Percentiles rank a stretch among this genome's conserved stretches.
Conservation (phyloP, 2,329 filamentous ascomycete species). For the Alternaria sp. region DNA sequence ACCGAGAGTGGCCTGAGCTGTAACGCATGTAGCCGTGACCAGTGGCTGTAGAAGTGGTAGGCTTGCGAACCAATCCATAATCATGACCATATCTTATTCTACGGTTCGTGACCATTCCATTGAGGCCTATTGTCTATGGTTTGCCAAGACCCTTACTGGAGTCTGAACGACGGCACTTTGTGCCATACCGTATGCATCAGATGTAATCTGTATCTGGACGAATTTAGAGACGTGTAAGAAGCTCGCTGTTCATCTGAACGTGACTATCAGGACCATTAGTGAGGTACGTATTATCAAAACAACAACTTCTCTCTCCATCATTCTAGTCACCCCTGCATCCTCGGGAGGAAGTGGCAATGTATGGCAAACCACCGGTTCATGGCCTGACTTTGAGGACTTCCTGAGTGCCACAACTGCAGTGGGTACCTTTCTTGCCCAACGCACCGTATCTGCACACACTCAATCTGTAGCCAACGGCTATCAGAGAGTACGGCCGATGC, state of each 20-base stretch:
- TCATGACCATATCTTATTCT: neutral
- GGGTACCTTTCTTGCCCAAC: neutral
- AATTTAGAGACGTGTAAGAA: neutral
- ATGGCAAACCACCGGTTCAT: neutral
- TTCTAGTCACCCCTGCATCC: neutral
- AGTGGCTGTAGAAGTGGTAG: neutral
- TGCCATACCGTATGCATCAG: neutral
- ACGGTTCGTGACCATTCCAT: neutral
- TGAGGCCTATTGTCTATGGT: neutral
- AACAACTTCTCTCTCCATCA: neutral
- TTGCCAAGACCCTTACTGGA: neutral
- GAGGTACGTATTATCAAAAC: neutral
- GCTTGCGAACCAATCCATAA: neutral
- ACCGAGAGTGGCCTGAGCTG: slow-evolving; percentile 1
- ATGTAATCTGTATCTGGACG: neutral
- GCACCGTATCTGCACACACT: neutral
- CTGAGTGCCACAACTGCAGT: neutral
- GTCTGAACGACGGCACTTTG: neutral
- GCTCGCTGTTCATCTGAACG: neutral
- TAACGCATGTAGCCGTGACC: neutral
- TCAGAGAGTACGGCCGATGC: neutral
- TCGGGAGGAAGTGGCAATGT: neutral
- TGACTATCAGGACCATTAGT: neutral
- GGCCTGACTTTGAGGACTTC: neutral
- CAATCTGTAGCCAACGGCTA: neutral